phyloP scores from a whole-genome alignment of 139 green algal genomes.

The Spirogloea muscicola region DNA sequence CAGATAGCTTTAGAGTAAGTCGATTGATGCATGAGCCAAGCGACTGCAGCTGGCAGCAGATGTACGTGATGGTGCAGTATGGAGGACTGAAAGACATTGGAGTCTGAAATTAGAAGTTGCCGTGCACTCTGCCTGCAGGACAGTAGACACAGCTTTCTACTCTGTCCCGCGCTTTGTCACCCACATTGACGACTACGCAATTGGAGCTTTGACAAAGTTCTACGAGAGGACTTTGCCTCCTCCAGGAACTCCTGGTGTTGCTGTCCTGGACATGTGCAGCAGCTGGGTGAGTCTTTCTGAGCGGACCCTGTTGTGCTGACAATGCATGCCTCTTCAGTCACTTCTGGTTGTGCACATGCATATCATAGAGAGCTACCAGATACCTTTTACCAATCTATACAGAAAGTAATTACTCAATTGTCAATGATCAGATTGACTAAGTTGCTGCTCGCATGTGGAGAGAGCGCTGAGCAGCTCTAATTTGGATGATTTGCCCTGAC shows the following conservation, averaged over 20 bases:
- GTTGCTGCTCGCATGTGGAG: background rate
- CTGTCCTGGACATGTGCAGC: slow-evolving; percentile 79
- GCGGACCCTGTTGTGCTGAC: too few relatives aligned
- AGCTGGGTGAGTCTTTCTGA: slow-evolving; percentile 61
- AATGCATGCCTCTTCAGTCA: too few relatives aligned
- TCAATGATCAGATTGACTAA: background rate
- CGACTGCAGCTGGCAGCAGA: background rate
- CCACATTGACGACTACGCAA: slow-evolving; percentile 92
- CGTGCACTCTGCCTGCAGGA: slow-evolving; percentile 6
- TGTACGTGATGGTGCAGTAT: background rate
- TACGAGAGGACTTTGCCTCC: slow-evolving; percentile 67
- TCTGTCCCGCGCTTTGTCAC: slow-evolving; percentile 79
- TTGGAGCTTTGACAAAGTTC: slow-evolving; percentile 78
- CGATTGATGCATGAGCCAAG: background rate
- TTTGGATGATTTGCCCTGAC: background rate
- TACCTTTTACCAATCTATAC: background rate
- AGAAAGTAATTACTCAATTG: background rate
- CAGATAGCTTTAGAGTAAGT: background rate
- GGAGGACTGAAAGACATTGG: background rate
- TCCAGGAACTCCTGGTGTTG: slow-evolving; percentile 40
- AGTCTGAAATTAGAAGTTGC: background rate
- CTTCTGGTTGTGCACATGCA: too few relatives aligned
- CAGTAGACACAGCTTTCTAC: slow-evolving; percentile 67
- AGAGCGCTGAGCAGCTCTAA: background rate
- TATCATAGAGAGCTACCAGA: too few relatives aligned